phyloP scores from a whole-genome alignment of 2,329 filamentous ascomycete species.

The Apiospora saccharicola region DNA sequence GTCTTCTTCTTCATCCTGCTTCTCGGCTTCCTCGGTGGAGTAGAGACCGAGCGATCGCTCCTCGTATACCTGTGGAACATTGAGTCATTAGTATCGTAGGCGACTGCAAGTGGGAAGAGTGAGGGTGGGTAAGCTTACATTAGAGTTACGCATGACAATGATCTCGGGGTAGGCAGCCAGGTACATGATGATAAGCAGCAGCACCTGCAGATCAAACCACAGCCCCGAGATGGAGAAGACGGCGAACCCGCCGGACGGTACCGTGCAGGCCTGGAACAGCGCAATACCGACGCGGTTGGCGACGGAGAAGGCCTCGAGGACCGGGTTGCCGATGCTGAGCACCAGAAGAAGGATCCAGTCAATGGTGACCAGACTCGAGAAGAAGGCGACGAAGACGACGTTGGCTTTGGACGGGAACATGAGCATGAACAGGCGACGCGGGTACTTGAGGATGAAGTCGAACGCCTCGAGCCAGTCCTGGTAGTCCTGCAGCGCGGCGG shows the following conservation, averaged over 20 bases:
- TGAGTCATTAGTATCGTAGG: too few species aligned
- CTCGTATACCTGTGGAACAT: constrained; percentile 60
- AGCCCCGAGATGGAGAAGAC: constrained; percentile 66
- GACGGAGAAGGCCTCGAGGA: constrained; percentile 58
- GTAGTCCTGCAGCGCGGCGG: constrained; percentile 44
- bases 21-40: constrained; percentile 28
- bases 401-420: constrained; percentile 70
- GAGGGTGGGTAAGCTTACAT: constrained; percentile 41
- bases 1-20: constrained; percentile 32
- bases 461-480: constrained; percentile 57
- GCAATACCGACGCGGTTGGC: constrained; percentile 67
- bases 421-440: constrained; percentile 66
- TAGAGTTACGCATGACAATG: constrained; percentile 63
- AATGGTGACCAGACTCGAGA: constrained; percentile 65
- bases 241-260: constrained; percentile 72
- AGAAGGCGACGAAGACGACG: constrained; percentile 70
- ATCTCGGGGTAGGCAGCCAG: constrained; percentile 58
- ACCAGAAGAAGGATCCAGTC: constrained; percentile 73
- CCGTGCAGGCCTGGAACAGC: constrained; percentile 67
- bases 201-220: constrained; percentile 54
- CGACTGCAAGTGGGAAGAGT: too few species aligned
- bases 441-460: constrained; percentile 62
- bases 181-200: constrained; percentile 59
- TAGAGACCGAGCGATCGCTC: constrained; percentile 63
- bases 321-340: constrained; percentile 68